A percentile compares a stretch with the other conserved stretches of the same genome.
Conservation (phyloP, 2,329 filamentous ascomycete species). For the Coniochaeta pulveracea region DNA sequence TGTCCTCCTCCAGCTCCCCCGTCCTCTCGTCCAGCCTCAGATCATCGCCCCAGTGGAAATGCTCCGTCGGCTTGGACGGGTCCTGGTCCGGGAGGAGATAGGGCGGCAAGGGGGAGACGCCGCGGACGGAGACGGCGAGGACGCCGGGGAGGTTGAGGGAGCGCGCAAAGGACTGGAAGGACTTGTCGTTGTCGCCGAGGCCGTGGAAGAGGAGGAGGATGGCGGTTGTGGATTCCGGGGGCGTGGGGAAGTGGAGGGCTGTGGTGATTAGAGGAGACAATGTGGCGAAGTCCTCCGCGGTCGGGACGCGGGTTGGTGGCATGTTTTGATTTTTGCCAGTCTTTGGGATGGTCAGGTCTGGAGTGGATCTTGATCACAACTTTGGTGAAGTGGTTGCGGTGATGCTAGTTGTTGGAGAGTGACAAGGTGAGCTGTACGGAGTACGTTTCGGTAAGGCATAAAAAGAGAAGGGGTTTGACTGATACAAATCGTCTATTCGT, state of each 20-base stretch:
- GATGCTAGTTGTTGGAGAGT: no score
- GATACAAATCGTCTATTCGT: no score
- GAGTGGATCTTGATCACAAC: no score
- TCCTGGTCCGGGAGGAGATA: conserved; percentile 29
- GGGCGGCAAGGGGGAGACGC: conserved; percentile 57
- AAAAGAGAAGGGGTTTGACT: no score
- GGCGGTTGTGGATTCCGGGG: conserved; percentile 55
- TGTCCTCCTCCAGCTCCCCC: conserved; percentile 48
- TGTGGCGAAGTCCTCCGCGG: conserved; percentile 34
- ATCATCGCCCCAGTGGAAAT: conserved; percentile 60
- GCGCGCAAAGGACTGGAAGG: conserved; percentile 59
- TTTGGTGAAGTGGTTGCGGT: no score
- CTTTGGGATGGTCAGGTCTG: no score
- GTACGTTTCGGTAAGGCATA: no score
- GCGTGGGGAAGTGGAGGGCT: conserved; percentile 36
- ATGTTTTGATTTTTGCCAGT: no score
- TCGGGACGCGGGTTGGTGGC: conserved; percentile 37
- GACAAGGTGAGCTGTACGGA: no score
- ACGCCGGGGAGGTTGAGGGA: conserved; percentile 68
- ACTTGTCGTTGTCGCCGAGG: conserved; percentile 61
- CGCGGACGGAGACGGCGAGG: conserved; percentile 62
- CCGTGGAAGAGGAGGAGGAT: conserved; percentile 77
- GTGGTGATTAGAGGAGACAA: conserved; percentile 29
- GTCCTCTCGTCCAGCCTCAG: conserved; percentile 37
- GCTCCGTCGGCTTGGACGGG: conserved; percentile 13